Base-by-base conservation (phyloP, 1,284 basidiomycete genomes). In the Boletus semigastroideus region DNA sequence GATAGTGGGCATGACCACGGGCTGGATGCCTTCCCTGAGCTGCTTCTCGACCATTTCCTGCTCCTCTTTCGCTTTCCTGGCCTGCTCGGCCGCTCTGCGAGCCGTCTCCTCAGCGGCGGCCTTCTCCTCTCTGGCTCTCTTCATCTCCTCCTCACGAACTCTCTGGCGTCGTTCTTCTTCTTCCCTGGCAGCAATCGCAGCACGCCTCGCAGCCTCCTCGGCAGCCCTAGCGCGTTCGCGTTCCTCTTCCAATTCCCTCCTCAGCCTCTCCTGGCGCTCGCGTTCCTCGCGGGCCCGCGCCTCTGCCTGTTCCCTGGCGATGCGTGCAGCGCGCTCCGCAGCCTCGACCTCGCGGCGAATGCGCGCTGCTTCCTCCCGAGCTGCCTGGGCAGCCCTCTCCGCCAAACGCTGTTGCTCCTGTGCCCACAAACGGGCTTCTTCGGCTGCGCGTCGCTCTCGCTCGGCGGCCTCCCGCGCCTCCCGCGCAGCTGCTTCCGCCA, bases 1-100 rank as follows among this genome's bases (percentile, higher is more conserved):
- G 9, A 47, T 40, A 14, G 63, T 61, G 31, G 69, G 70, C 59
- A 52, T 59, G 42, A 67, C 59, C 25, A 67, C 66, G 5, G 68
- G 68, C 37, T 62, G 59, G 16, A 67, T 63, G 2, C 70, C 69
- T 30, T 62, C 52, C 53, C 41, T 59, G 9, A 66, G 46, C 28
- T 61, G 56, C 19, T 41, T 59, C 34, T 67, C 67, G 4, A 55
- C 61, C 17, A 41, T 59, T 20, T 64, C 54, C n/a, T 42, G 52
- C 20, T 58, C 61, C 19, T 57, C 47, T 31, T 45, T 53, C 1
- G 60, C 67, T 47, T 49, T 62, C 47, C 27, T 66, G 11, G 65
- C 63, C 34, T 59, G 42, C 17, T 69, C 65, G 2, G 49, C 58
- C 10, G 63, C 64, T 22, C 17, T 53, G 16, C 58, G 53, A 42